Evolutionary conservation across 371 early-diverging fungal species (phyloP).

Genomic region (Smittium culicis): DNA sequence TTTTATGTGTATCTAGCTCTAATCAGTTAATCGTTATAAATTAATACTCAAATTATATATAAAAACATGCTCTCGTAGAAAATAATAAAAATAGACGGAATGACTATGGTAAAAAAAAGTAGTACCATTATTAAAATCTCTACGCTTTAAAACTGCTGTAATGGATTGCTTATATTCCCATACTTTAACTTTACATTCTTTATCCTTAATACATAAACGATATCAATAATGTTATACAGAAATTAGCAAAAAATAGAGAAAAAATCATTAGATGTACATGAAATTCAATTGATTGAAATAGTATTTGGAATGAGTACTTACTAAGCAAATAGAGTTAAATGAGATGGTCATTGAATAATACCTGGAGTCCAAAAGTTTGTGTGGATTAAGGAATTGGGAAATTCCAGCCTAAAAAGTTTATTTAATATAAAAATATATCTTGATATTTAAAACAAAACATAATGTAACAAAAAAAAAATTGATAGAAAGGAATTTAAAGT

Average conservation of each 20-base stretch:
- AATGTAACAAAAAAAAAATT: background rate
- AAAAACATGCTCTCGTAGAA: background rate
- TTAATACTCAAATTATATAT: too few species aligned
- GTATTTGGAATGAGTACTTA: background rate
- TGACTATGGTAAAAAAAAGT: background rate
- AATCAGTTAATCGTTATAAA: too few species aligned
- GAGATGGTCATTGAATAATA: conserved; percentile 78
- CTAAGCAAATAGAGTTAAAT: conserved; percentile 15
- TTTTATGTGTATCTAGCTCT: background rate
- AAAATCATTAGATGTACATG: too few species aligned
- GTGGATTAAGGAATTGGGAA: conserved; percentile 68
- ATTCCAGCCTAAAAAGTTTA: conserved; percentile 46
- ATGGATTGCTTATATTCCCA: conserved; percentile 15
- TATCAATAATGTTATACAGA: too few species aligned
- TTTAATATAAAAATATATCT: background rate
- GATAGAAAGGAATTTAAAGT: too few species aligned
- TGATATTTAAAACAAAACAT: background rate
- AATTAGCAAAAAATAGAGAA: too few species aligned
- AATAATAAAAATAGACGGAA: background rate
- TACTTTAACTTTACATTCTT: conserved; percentile 19
- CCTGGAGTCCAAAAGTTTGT: conserved; percentile 72
- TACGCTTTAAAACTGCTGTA: conserved; percentile 6
- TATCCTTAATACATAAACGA: too few species aligned
- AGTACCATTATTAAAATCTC: background rate
- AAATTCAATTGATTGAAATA: too few species aligned